These are phyloP conservation scores for Capsicum pubescens DNA, from an alignment of 257 asterid species.

Conservation along the genomic window DNA sequence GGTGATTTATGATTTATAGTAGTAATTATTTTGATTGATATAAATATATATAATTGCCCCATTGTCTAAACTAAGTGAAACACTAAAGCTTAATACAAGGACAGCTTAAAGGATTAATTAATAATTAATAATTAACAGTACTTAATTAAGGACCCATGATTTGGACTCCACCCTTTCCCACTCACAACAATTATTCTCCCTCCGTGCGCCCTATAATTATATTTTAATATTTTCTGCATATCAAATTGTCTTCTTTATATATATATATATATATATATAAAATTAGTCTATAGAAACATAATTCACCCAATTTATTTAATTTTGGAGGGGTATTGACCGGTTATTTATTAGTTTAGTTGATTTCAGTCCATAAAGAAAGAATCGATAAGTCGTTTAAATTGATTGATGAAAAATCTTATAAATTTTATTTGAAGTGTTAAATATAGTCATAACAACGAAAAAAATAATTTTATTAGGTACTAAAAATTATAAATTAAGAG, in stretches of 20 bases:
- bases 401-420: no score
- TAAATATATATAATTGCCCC: conserved; percentile 22
- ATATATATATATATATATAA: not conserved
- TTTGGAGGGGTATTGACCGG: no score
- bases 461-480: no score
- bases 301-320: no score
- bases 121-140: not conserved
- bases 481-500: no score
- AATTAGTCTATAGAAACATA: no score
- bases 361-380: no score
- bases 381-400: no score
- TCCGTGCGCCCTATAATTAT: conserved; percentile 54
- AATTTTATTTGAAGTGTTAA: no score
- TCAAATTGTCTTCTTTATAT: conserved; percentile 34
- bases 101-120: not conserved
- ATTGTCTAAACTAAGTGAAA: conserved; percentile 52
- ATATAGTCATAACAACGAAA: no score
- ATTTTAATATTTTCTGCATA: conserved; percentile 34
- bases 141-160: conserved; percentile 44
- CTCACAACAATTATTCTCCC: conserved; percentile 37
- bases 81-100: conserved; percentile 53
- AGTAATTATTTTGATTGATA: not conserved
- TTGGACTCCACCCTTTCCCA: conserved; percentile 51
- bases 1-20: not conserved
- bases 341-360: no score